Conservation (phyloP, 352 stramenopile genomes). For the Globisporangium yorkense region DNA sequence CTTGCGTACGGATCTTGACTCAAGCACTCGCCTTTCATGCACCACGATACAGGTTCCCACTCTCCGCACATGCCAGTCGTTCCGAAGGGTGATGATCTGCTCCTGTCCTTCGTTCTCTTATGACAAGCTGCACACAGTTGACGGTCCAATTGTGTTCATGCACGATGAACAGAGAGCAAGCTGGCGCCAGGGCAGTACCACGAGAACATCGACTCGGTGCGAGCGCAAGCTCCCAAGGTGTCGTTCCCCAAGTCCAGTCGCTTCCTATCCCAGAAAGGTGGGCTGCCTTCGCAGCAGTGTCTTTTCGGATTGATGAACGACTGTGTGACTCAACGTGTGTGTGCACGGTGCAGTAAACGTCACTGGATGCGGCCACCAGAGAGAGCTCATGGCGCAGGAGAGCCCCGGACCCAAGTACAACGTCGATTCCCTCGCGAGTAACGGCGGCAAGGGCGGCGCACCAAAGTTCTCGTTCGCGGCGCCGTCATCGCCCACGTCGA, state of each 20-base stretch:
- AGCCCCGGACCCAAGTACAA: slow-evolving; percentile 86
- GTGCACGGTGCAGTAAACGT: slow-evolving; percentile 43
- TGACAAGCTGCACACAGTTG: neutral
- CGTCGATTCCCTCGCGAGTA: slow-evolving; percentile 44
- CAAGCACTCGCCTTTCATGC: neutral
- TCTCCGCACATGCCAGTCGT: slow-evolving; percentile 50
- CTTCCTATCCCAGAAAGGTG: slow-evolving; percentile 82
- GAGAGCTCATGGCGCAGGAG: slow-evolving; percentile 66
- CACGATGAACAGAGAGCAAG: slow-evolving; percentile 32
- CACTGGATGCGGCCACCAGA: slow-evolving; percentile 54
- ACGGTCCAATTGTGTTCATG: neutral
- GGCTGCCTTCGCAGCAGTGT: neutral
- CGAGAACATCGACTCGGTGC: slow-evolving; percentile 56
- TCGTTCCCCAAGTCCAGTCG: slow-evolving; percentile 76
- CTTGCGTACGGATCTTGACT: neutral
- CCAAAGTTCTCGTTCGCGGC: slow-evolving; percentile 65
- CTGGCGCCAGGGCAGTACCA: slow-evolving; percentile 67
- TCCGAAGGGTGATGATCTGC: slow-evolving; percentile 34
- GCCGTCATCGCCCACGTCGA: slow-evolving; percentile 38
- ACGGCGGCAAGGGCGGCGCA: slow-evolving; percentile 43
- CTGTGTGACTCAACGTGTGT: neutral
- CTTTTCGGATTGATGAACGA: too few species aligned
- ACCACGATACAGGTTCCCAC: slow-evolving; percentile 17
- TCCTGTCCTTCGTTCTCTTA: neutral
- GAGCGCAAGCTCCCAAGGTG: slow-evolving; percentile 52